Conservation (phyloP, 2,329 filamentous ascomycete species). For the Trichophyton schoenleinii region DNA sequence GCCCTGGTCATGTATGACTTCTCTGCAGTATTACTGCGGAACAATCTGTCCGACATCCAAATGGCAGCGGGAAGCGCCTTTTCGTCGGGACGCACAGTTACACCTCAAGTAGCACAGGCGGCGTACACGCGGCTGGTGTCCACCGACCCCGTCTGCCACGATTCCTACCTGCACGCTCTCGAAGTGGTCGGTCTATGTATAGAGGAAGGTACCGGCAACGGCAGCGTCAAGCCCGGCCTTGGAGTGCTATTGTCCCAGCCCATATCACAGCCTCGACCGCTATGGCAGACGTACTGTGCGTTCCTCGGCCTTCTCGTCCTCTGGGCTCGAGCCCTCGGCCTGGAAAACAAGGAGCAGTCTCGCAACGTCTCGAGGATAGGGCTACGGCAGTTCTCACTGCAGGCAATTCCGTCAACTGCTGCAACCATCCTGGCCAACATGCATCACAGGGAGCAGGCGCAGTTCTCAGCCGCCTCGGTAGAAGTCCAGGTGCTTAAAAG, state of each 20-base stretch:
- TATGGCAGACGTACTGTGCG: slow-evolving; percentile 14
- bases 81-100: slow-evolving; percentile 15
- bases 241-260: neutral
- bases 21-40: slow-evolving; percentile 13
- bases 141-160: slow-evolving; percentile 14
- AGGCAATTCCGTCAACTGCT: slow-evolving; percentile 2
- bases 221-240: neutral
- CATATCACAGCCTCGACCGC: slow-evolving; percentile 4
- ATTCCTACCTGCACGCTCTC: slow-evolving; percentile 15
- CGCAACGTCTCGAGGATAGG: neutral
- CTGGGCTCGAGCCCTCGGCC: slow-evolving; percentile 11
- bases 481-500: slow-evolving; percentile 11
- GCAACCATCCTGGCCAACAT: slow-evolving; percentile 10
- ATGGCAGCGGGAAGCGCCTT: slow-evolving; percentile 17
- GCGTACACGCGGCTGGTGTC: slow-evolving; percentile 14
- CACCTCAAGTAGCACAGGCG: slow-evolving; percentile 15
- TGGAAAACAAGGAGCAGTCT: slow-evolving; percentile 8
- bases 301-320: slow-evolving; percentile 13
- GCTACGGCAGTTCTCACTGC: neutral
- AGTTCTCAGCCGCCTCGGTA: slow-evolving; percentile 2
- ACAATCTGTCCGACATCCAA: slow-evolving; percentile 15
- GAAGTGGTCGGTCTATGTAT: slow-evolving; percentile 15
- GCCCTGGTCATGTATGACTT: slow-evolving; percentile 15
- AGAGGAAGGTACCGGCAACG: slow-evolving; percentile 6
- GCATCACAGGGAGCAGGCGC: slow-evolving; percentile 12